phyloP scores from a whole-genome alignment of 345 rosid species.

The Salix brachista region DNA sequence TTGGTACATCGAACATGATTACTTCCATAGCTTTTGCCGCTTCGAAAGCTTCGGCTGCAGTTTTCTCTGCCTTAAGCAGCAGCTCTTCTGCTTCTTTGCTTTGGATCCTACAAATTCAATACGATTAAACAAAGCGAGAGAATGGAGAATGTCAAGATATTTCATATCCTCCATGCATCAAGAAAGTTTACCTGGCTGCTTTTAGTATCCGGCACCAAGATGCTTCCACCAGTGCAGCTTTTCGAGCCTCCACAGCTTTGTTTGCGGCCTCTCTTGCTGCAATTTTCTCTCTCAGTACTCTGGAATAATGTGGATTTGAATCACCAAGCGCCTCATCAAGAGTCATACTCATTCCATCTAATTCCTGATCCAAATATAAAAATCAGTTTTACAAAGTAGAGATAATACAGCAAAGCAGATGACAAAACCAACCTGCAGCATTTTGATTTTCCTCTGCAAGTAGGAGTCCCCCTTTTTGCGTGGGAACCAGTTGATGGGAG shows the following conservation, averaged over 20 bases:
- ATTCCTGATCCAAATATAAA: conserved; percentile 51
- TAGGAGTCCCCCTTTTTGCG: conserved; percentile 77
- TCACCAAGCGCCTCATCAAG: conserved; percentile 87
- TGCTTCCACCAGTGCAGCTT: conserved; percentile 88
- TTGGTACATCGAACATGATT: conserved; percentile 75
- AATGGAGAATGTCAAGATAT: not conserved
- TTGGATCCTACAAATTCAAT: conserved; percentile 49
- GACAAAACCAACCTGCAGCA: conserved; percentile 62
- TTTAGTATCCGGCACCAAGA: conserved; percentile 89
- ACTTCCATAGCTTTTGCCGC: conserved; percentile 86
- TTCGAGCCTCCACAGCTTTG: conserved; percentile 79
- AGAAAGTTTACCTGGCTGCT: conserved; percentile 67
- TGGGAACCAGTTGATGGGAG: conserved; percentile 83
- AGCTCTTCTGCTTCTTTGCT: conserved; percentile 66
- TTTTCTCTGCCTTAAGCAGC: conserved; percentile 61
- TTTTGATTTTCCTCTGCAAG: conserved; percentile 76
- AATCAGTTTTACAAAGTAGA: not conserved
- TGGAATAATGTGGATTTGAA: conserved; percentile 86
- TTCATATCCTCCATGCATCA: not conserved
- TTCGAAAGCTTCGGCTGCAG: conserved; percentile 78
- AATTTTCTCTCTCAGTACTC: conserved; percentile 82
- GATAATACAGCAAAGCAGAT: not conserved
- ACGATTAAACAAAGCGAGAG: conserved; percentile 1
- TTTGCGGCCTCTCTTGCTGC: conserved; percentile 87
- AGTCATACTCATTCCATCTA: conserved; percentile 80